phyloP scores from a whole-genome alignment of 1,139 yeast species.

The Saccharomycopsis crataegensis region DNA sequence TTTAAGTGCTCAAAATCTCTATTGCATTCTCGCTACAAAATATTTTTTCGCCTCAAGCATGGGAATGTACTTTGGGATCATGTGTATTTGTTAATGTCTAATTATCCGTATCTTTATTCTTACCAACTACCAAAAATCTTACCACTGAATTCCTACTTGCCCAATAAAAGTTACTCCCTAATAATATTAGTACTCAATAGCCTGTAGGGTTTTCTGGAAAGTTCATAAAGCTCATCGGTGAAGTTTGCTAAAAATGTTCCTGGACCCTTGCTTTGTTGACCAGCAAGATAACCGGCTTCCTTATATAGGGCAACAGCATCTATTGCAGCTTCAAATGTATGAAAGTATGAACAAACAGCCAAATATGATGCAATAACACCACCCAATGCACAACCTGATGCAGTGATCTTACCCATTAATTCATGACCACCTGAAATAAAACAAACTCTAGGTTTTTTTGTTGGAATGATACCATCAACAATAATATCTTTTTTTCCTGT shows the following conservation, averaged over 20 bases:
- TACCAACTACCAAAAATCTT: too few species aligned
- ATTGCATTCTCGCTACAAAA: too few species aligned
- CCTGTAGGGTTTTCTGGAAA: neutral
- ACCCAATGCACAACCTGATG: slow-evolving; percentile 83
- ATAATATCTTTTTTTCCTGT: slow-evolving; percentile 52
- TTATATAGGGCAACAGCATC: slow-evolving; percentile 60
- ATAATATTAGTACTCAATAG: too few species aligned
- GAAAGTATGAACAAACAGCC: slow-evolving; percentile 37
- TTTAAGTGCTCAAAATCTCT: too few species aligned
- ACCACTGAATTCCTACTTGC: too few species aligned
- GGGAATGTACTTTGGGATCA: too few species aligned
- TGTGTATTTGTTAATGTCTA: too few species aligned
- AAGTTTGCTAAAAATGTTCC: slow-evolving; percentile 45
- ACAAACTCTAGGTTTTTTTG: slow-evolving; percentile 22
- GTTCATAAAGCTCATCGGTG: slow-evolving; percentile 36
- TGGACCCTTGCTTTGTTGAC: slow-evolving; percentile 32
- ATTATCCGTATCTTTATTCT: too few species aligned
- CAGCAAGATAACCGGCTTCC: slow-evolving; percentile 56
- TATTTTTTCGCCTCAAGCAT: too few species aligned
- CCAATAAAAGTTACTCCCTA: too few species aligned
- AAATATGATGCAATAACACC: slow-evolving; percentile 59
- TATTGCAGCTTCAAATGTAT: slow-evolving; percentile 42
- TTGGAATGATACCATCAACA: slow-evolving; percentile 32
- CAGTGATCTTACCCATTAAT: slow-evolving; percentile 72
- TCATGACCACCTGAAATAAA: slow-evolving; percentile 50